Percentiles rank a stretch among this genome's conserved stretches.
Evolutionary conservation across 2,329 filamentous ascomycete species (phyloP).

Genomic region (Aciculosporium take): DNA sequence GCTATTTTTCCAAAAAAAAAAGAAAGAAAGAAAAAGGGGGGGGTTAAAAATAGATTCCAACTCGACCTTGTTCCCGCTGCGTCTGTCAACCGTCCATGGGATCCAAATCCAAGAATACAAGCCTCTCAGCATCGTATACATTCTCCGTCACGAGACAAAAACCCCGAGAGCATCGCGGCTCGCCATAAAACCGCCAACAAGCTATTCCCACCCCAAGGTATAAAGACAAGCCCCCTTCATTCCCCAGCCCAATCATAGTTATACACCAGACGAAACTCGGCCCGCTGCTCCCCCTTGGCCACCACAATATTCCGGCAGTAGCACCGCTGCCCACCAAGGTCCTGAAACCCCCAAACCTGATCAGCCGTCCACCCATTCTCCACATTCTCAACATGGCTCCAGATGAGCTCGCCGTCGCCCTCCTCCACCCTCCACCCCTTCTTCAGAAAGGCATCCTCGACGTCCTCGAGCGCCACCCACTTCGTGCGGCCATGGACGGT

Average conservation of each 20-base stretch:
- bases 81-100: no score
- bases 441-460: conserved; percentile 41
- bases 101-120: no score
- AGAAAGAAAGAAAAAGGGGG: no score
- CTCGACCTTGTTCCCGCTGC: no score
- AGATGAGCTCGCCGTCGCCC: conserved; percentile 46
- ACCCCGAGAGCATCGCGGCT: no score
- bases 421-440: conserved; percentile 48
- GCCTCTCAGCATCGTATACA: no score
- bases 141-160: no score
- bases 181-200: no score
- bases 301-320: conserved; percentile 40
- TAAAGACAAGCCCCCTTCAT: neutral
- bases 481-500: conserved; percentile 45
- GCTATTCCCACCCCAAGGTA: neutral
- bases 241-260: conserved; percentile 25
- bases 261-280: conserved; percentile 40
- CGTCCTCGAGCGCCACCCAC: conserved; percentile 31
- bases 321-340: conserved; percentile 34
- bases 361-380: conserved; percentile 39
- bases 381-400: conserved; percentile 44
- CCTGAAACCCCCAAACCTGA: conserved; percentile 49
- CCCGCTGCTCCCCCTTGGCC: conserved; percentile 34
- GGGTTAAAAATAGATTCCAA: no score
- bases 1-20: no score